phyloP scores from a whole-genome alignment of 352 stramenopile genomes.

The Thalassiosira mediterranea region DNA sequence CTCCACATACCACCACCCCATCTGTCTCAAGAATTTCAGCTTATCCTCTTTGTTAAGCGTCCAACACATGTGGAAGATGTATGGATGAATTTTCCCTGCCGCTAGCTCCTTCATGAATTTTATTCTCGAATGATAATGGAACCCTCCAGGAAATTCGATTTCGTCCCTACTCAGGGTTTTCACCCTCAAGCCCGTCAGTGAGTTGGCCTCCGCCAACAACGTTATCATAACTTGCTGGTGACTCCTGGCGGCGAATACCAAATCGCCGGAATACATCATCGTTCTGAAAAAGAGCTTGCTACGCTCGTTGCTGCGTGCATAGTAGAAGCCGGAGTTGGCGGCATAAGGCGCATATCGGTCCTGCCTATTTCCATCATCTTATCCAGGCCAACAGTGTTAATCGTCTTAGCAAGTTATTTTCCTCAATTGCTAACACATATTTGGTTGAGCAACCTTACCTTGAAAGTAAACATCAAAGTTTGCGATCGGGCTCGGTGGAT shows the following conservation, averaged over 20 bases:
- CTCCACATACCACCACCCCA: conserved; percentile 82
- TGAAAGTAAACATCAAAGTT: conserved; percentile 73
- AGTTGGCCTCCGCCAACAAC: conserved; percentile 56
- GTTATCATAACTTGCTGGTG: conserved; percentile 70
- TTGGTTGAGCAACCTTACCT: no score
- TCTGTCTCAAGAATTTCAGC: conserved; percentile 64
- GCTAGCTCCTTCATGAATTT: conserved; percentile 72
- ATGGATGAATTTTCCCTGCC: conserved; percentile 53
- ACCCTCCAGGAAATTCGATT: conserved; percentile 14
- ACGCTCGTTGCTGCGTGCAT: conserved; percentile 59
- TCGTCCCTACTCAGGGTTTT: conserved; percentile 63
- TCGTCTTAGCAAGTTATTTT: no score
- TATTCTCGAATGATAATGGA: conserved; percentile 59
- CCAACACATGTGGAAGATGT: conserved; percentile 84
- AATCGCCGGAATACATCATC: conserved; percentile 58
- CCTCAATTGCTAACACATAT: no score
- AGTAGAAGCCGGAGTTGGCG: conserved; percentile 74
- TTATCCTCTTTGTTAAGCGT: conserved; percentile 74
- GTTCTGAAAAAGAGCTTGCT: conserved; percentile 59
- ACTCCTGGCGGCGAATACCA: conserved; percentile 51
- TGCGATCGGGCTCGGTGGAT: conserved; percentile 29
- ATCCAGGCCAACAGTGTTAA: no score
- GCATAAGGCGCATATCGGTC: conserved; percentile 55
- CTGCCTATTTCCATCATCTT: conserved; percentile 63
- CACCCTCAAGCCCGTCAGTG: conserved; percentile 63